Evolutionary conservation across 192 early-diverging fungal species (phyloP), one percentile per base, ranked within the genome.

Genomic region (Linderina pennispora): DNA sequence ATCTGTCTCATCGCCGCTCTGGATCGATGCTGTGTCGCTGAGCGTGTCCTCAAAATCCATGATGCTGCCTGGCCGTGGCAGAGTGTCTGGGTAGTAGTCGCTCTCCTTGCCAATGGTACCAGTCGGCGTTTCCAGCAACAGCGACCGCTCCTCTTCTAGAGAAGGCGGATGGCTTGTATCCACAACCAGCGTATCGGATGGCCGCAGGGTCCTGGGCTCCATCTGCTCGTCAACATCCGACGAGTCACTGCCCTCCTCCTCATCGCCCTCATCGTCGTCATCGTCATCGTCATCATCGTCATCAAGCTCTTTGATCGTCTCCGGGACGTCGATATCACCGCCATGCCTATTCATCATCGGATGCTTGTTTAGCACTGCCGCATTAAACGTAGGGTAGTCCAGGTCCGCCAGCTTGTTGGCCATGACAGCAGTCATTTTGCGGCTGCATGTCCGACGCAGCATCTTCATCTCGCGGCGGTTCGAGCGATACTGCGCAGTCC

Each of bases 401-500:
- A 16, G 20, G 2, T 15, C 36, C 4, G 36, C 23, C 43, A 37
- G 43, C 21, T 50, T 50, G 38, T 50, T 50, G 10, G 68, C 70
- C 50, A 74, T 74, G 26, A 56, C 55, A 17, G 61, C 52, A 5
- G 74, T 62, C 58, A 77, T 68, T 19, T 73, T 73, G 24, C 65
- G 54, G 34, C 69, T 77, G 53, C 65, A 65, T 8, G 71, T 73
- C 21, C 75, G 56, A 20, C 75, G 64, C 25, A 77, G 58, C 47
- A 64, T 50, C 44, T 65, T 66, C 55, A 77, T 55, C 41, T 77
- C 75, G 44, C 66, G 58, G 51, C 66, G 66, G 34, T 74, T 62
- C 48, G 55, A 52, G 21, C 56, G 32, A 26, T 62, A 65, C 43
- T 70, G 62, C 28, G 23, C 20, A 13, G 92, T 81, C 91, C 91